Percentiles rank a stretch among this genome's conserved stretches.
These are phyloP conservation scores for Ustulina deusta DNA, from an alignment of 2,329 filamentous ascomycete genomes.

Conservation along the genomic window DNA sequence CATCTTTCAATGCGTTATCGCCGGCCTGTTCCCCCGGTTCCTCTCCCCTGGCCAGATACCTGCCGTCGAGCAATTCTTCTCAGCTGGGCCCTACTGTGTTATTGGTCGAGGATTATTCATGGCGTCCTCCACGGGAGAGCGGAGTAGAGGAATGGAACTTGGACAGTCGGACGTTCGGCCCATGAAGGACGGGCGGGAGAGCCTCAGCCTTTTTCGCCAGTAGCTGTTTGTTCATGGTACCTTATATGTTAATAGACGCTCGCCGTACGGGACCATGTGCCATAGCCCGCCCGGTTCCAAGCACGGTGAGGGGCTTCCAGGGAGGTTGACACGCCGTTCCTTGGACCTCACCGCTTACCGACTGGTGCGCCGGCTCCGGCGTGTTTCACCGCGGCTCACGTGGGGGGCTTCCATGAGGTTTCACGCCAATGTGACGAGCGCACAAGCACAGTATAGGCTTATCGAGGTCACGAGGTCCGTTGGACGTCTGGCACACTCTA, in stretches of 20 bases:
- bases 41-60: conserved; percentile 1
- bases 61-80: conserved; percentile 2
- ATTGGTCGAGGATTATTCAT: conserved; percentile 24
- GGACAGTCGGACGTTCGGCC: conserved; percentile 24
- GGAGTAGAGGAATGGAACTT: conserved; percentile 22
- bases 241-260: neutral
- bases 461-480: conserved; percentile 46
- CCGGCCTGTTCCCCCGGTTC: conserved; percentile 14
- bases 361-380: conserved; percentile 44
- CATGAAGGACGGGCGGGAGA: conserved; percentile 1
- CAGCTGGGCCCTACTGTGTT: neutral
- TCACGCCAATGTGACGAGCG: conserved; percentile 12
- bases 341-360: conserved; percentile 43
- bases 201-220: conserved; percentile 5
- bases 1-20: conserved; percentile 24
- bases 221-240: neutral
- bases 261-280: neutral
- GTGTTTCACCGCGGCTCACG: conserved; percentile 46
- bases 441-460: conserved; percentile 22
- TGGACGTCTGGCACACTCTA: conserved; percentile 44
- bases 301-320: conserved; percentile 8
- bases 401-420: conserved; percentile 44
- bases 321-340: conserved; percentile 14
- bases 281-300: neutral
- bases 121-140: conserved; percentile 25